Percentiles rank a stretch among this genome's conserved stretches.
Conservation (phyloP, 1,284 basidiomycete species). For the Tilletia horrida region DNA sequence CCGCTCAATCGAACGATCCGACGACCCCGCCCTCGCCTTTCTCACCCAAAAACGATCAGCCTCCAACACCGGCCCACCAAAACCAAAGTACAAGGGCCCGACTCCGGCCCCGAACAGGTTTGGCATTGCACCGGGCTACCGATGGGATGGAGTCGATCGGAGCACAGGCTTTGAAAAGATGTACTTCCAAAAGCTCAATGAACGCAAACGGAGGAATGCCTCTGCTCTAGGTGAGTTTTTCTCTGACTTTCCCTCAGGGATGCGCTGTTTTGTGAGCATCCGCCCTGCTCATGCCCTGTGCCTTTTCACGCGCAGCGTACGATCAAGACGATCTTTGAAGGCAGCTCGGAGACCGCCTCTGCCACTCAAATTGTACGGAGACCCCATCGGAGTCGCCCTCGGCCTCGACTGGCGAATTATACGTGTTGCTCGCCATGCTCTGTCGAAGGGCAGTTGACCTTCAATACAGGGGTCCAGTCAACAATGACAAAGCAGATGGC, state of each 20-base stretch:
- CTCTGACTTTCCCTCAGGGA: not conserved
- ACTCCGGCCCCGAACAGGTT: constrained; percentile 90
- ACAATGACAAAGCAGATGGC: too few relatives aligned
- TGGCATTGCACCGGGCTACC: constrained; percentile 85
- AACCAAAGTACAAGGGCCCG: constrained; percentile 81
- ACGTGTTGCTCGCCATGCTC: too few relatives aligned
- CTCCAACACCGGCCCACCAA: constrained; percentile 65
- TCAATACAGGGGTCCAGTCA: too few relatives aligned
- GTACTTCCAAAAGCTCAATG: constrained; percentile 43
- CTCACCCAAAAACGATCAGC: constrained; percentile 64
- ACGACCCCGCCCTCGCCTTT: constrained; percentile 91
- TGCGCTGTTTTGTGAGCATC: not conserved
- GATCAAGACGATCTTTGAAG: constrained; percentile 35
- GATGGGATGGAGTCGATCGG: constrained; percentile 75
- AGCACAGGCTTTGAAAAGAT: constrained; percentile 94
- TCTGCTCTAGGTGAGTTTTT: constrained; percentile 28
- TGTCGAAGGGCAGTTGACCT: too few relatives aligned
- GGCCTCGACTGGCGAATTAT: too few relatives aligned
- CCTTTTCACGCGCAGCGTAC: constrained; percentile 22
- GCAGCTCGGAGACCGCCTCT: too few relatives aligned
- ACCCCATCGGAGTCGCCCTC: too few relatives aligned
- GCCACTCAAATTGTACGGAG: too few relatives aligned
- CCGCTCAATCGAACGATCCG: constrained; percentile 77
- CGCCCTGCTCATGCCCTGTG: not conserved
- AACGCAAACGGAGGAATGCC: constrained; percentile 24